Conservation (phyloP, 2,329 filamentous ascomycete genomes). For the Claviceps sorghi region DNA sequence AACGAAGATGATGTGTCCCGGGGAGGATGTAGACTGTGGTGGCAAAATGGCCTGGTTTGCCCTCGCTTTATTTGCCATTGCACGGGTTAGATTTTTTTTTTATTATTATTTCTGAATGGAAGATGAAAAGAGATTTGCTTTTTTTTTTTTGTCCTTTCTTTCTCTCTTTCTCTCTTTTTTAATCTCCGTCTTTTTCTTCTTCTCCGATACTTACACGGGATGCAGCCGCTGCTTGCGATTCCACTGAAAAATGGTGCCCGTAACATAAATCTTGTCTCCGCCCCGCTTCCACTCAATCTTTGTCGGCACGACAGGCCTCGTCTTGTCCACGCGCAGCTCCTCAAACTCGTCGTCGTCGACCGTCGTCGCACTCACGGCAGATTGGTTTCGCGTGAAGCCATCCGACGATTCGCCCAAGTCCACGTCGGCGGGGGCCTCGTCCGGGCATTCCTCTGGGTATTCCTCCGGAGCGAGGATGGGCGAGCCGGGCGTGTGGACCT, state of each 20-base stretch:
- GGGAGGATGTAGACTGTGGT: conserved; percentile 72
- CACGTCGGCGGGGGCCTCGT: conserved; percentile 38
- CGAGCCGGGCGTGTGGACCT: conserved; percentile 76
- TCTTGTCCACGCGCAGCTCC: conserved; percentile 61
- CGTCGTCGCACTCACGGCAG: conserved; percentile 45
- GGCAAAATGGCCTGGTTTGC: conserved; percentile 50
- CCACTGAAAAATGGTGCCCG: conserved; percentile 95
- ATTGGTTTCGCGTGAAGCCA: conserved; percentile 38
- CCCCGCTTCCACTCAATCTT: conserved; percentile 70
- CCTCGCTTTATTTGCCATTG: conserved; percentile 25
- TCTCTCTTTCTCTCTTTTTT: too few species aligned
- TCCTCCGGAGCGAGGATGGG: conserved; percentile 61
- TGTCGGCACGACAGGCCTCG: conserved; percentile 67
- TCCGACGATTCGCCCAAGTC: conserved; percentile 35
- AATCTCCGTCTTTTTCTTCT: neutral
- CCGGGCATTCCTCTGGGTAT: neutral
- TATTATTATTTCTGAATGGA: neutral
- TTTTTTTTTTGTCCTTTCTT: too few species aligned
- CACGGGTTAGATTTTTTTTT: neutral
- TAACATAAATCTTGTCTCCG: conserved; percentile 88
- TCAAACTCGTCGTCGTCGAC: conserved; percentile 68
- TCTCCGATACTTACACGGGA: conserved; percentile 53
- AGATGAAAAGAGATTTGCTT: neutral
- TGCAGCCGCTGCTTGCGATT: conserved; percentile 83
- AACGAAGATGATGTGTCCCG: conserved; percentile 92